phyloP scores from a whole-genome alignment of 2,329 filamentous ascomycete species.

The Fusarium sp. region DNA sequence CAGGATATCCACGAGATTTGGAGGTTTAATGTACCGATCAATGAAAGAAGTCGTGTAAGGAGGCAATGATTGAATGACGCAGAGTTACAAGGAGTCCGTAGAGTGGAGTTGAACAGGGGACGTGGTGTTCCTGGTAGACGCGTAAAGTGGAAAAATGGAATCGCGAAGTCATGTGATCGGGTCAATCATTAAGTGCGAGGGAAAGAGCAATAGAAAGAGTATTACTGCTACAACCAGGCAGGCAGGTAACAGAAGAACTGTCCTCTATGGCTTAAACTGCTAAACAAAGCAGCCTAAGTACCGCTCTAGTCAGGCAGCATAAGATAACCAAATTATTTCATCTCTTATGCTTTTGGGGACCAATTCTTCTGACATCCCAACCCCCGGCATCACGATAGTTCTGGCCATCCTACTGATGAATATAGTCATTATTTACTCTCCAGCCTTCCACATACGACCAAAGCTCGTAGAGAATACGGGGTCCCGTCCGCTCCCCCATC shows the following conservation, averaged over 20 bases:
- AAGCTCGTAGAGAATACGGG: constrained; percentile 16
- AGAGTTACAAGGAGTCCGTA: neutral
- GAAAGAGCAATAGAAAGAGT: neutral
- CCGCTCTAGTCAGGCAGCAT: rapidly evolving
- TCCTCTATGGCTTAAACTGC: neutral
- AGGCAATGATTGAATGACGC: constrained; percentile 23
- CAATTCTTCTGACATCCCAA: neutral
- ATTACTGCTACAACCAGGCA: neutral
- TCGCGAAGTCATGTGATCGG: constrained; percentile 33
- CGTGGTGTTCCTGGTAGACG: constrained; percentile 3
- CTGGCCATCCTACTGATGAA: neutral
- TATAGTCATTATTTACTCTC: neutral
- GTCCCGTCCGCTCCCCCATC: constrained; percentile 10
- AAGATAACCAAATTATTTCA: neutral
- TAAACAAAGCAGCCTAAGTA: neutral
- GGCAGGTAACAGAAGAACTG: neutral
- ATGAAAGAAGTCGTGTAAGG: neutral
- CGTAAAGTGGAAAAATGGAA: constrained; percentile 20
- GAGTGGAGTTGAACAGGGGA: constrained; percentile 3
- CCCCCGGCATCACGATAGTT: no score
- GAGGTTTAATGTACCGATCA: neutral
- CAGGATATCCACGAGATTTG: neutral
- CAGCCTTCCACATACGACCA: constrained; percentile 2
- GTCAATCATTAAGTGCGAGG: neutral
- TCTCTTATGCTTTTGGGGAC: neutral